Percentiles rank a stretch among this genome's conserved stretches.
These are phyloP conservation scores for Acanthamoeba healyi DNA, from an alignment of 208 protist species.

Conservation along the genomic window DNA sequence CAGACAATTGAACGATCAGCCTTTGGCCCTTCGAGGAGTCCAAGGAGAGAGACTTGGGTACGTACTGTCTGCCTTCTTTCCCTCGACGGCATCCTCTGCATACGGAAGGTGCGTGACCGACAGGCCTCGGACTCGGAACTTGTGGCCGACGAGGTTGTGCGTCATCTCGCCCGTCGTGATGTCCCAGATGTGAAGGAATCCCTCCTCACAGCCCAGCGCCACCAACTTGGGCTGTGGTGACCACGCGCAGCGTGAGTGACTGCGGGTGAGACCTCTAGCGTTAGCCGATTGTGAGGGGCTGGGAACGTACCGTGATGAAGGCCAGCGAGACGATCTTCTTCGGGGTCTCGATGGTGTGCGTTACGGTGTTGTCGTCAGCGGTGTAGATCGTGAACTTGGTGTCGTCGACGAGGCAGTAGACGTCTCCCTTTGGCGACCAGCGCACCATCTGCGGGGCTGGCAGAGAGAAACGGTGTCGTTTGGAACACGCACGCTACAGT, in stretches of 20 bases:
- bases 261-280: neutral
- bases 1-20: too few species aligned
- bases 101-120: constrained; percentile 1
- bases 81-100: constrained; percentile 6
- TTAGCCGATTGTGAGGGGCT: neutral
- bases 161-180: neutral
- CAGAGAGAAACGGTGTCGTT: too few species aligned
- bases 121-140: neutral
- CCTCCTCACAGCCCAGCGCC: constrained; percentile 42
- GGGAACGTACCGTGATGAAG: neutral
- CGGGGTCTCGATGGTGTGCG: constrained; percentile 28
- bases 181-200: constrained; percentile 23
- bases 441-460: constrained; percentile 33
- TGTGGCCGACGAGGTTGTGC: constrained; percentile 20
- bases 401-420: neutral
- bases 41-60: neutral
- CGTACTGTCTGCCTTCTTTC: neutral
- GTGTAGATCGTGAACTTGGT: constrained; percentile 36
- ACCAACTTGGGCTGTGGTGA: constrained; percentile 25
- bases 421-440: constrained; percentile 23
- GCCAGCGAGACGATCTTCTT: constrained; percentile 18
- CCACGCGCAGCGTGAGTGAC: neutral
- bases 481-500: too few species aligned
- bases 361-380: neutral
- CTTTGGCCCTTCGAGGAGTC: neutral